Evolutionary conservation across 2,329 filamentous ascomycete genomes (phyloP), one percentile per base, ranked within the genome.

Genomic region (Aspergillus ochraceoroseus): DNA sequence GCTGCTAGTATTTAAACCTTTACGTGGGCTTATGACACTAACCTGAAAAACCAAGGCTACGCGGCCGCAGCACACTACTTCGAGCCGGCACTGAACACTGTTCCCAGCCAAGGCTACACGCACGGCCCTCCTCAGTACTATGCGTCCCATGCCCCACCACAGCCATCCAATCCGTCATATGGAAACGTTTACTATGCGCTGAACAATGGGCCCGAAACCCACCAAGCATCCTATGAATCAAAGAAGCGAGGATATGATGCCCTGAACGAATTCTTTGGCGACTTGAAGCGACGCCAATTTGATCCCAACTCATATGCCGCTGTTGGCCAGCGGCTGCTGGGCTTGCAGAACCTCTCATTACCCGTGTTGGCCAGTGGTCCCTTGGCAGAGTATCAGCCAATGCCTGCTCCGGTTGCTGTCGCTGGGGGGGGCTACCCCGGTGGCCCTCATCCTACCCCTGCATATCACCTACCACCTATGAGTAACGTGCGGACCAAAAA

Each of bases 211-310:
- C 80, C 82, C 54, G 83, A 84, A 59, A 72, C 84, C 46, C 75
- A 76, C 48, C 74, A 79, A 31, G 67, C 65, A 14, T 61, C 73
- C 7, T 79, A 83, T 57, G 86, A 90, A 58, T 76, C 80, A 52
- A 80, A 85, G 58, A 92, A 90, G 70, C 86, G 88, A 47, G 80
- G 80, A n/a, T 86, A 83, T 53, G 88, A 95, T 58, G 85, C 86
- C 43, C 72, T 95, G 44, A 90, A 94, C 60, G 87, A 95, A 62
- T 95, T 96, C 70, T 94, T 96, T 53, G 87, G 85, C 52, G 87
- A 86, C 61, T 82, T 88, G 53, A 96, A 95, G 75, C 86, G 89
- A 56, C 85, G 88, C 58, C 82, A 88, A 55, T 85, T 96, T 52
- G 87, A 96, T 62, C 85, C 89, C 2, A 76, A 76, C 38, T 92